phyloP scores from a whole-genome alignment of 495 filamentous ascomycete genomes.

The Hypoxylon subgilvum region DNA sequence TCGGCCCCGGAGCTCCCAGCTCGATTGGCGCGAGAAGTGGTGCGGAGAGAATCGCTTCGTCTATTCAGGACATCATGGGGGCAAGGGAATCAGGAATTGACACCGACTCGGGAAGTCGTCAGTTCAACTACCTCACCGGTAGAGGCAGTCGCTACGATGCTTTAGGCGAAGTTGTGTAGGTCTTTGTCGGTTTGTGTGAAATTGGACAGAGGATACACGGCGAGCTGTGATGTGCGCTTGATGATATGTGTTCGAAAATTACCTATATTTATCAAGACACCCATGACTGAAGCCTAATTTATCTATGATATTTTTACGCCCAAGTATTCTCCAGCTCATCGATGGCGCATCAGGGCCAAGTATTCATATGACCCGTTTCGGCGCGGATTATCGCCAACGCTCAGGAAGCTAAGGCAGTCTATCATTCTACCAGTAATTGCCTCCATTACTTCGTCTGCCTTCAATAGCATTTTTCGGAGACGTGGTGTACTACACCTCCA shows the following conservation, averaged over 20 bases:
- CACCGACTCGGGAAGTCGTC: constrained; percentile 21
- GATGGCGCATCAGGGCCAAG: too few species aligned
- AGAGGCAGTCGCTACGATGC: constrained; percentile 39
- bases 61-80: constrained; percentile 57
- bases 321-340: too few species aligned
- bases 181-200: too few species aligned
- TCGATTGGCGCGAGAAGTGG: constrained; percentile 68
- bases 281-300: too few species aligned
- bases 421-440: constrained; percentile 12
- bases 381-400: too few species aligned
- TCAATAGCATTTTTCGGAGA: constrained; percentile 21
- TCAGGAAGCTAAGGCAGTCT: constrained; percentile 22
- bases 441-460: too few species aligned
- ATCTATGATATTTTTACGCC: too few species aligned
- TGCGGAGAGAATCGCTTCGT: constrained; percentile 67
- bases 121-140: constrained; percentile 41
- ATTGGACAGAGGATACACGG: too few species aligned
- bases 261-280: too few species aligned
- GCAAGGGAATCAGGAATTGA: constrained; percentile 27
- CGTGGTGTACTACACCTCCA: constrained; percentile 30
- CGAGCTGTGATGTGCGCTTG: too few species aligned
- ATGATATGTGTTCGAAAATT: too few species aligned
- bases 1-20: constrained; percentile 67
- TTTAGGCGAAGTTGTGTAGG: constrained; percentile 17
- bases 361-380: too few species aligned